Evolutionary conservation across 176 grass and related monocot genomes (phyloP), one percentile per base, ranked within the genome.

Genomic region (Oryza longistaminata): DNA sequence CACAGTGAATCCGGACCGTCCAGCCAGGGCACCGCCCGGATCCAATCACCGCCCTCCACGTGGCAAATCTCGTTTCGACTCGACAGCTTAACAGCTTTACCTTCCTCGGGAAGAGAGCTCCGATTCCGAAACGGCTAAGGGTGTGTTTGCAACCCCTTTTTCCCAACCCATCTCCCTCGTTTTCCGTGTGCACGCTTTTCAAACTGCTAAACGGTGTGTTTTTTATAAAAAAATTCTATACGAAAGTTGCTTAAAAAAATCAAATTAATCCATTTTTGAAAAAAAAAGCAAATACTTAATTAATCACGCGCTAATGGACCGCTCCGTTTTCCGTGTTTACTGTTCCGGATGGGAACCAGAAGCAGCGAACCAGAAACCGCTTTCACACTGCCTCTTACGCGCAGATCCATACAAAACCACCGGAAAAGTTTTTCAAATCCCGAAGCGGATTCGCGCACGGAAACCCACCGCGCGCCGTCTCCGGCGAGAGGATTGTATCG

Each of bases 101-200:
- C 29, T 9, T 55, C 73, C 83, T 90, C 88, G 88, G 45, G 79
- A 90, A 39, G 74, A 21, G 88, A 78, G 88, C 83, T 45, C 15
- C 16, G 64, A 82, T 82, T 53, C 83, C 66, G 14, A 73, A 86
- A 43, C 45, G 66, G 78, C 35, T 37, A 37, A n/a, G n/a, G n/a
- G n/a, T n/a, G n/a, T n/a, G n/a, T n/a, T n/a, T n/a, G n/a, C n/a
- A n/a, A n/a, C n/a, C n/a, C n/a, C n/a, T n/a, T n/a, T n/a, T n/a
- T n/a, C n/a, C n/a, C n/a, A n/a, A n/a, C n/a, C n/a, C n/a, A n/a
- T n/a, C n/a, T n/a, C n/a, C n/a, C n/a, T n/a, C n/a, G n/a, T n/a
- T n/a, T n/a, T n/a, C n/a, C n/a, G n/a, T n/a, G n/a, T n/a, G n/a
- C n/a, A n/a, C n/a, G n/a, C n/a, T n/a, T n/a, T n/a, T n/a, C n/a